These are phyloP conservation scores for Coemansia sp. DNA, from an alignment of 371 early-diverging fungal genomes.

Conservation along the genomic window DNA sequence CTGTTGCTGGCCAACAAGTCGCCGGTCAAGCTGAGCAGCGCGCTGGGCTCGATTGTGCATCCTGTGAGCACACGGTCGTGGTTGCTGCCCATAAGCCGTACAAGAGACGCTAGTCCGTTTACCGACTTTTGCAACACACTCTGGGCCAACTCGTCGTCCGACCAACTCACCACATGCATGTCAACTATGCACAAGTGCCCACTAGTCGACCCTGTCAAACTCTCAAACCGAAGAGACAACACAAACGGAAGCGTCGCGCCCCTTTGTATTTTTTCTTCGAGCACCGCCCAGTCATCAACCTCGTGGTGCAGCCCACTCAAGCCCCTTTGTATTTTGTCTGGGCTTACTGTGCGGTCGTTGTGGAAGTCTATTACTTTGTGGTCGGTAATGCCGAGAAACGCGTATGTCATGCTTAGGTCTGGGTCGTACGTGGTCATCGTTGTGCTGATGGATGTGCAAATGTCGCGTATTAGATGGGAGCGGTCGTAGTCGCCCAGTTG, in stretches of 20 bases:
- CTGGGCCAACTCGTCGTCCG: neutral
- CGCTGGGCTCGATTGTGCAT: constrained; percentile 27
- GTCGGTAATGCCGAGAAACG: constrained; percentile 49
- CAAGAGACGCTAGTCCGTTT: constrained; percentile 21
- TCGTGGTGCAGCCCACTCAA: constrained; percentile 44
- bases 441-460: constrained; percentile 28
- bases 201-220: constrained; percentile 38
- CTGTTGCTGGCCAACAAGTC: constrained; percentile 45
- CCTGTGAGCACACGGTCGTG: constrained; percentile 40
- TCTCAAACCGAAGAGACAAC: constrained; percentile 47
- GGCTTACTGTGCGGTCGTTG: constrained; percentile 30
- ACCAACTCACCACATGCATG: constrained; percentile 37
- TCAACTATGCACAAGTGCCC: constrained; percentile 47
- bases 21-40: constrained; percentile 28
- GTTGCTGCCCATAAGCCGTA: constrained; percentile 24
- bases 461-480: constrained; percentile 23
- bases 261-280: constrained; percentile 30
- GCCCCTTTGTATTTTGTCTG: constrained; percentile 24
- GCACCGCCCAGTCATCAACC: constrained; percentile 47
- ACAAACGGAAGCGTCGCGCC: constrained; percentile 49
- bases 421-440: constrained; percentile 34
- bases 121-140: constrained; percentile 37
- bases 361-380: constrained; percentile 43
- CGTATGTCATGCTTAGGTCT: constrained; percentile 46
- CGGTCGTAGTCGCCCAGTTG: constrained; percentile 42